Evolutionary conservation across 1,139 yeast genomes (phyloP).

Genomic region (Zygosaccharomyces sapae): DNA sequence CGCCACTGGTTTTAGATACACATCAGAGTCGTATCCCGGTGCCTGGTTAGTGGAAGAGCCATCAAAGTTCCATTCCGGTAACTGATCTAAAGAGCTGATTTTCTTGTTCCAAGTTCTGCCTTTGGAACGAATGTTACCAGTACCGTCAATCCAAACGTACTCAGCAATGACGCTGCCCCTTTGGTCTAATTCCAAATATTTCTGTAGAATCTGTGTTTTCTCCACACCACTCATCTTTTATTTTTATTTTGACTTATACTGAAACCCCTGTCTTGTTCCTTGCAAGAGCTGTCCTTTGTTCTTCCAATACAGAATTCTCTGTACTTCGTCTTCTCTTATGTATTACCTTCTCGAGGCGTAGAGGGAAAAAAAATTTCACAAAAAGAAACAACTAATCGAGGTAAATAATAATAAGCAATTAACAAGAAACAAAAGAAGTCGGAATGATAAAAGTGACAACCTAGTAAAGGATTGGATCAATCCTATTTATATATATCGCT

Average conservation of each 20-base stretch:
- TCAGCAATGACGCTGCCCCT: conserved; percentile 87
- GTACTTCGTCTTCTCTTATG: neutral
- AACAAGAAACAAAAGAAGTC: neutral
- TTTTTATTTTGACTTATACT: neutral
- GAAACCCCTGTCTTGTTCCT: neutral
- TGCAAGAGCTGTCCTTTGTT: no score
- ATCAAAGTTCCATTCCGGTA: conserved; percentile 99
- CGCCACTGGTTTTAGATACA: conserved; percentile 90
- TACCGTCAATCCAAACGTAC: conserved; percentile 96
- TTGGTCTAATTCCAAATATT: conserved; percentile 81
- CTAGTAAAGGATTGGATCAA: no score
- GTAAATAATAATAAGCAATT: neutral
- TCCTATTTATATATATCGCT: no score
- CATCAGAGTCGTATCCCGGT: conserved; percentile 95
- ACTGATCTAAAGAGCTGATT: conserved; percentile 72
- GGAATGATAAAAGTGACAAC: neutral
- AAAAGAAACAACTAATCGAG: conserved; percentile 1
- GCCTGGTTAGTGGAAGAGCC: conserved; percentile 99
- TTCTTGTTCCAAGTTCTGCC: conserved; percentile 75
- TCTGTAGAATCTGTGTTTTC: conserved; percentile 72
- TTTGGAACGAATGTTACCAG: conserved; percentile 89
- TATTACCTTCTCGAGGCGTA: neutral
- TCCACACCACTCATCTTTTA: conserved; percentile 41
- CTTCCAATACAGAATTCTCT: neutral
- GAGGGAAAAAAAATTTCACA: neutral